These are phyloP conservation scores for Rhododendron griersonianum DNA, from an alignment of 148 eudicot species.

Conservation along the genomic window DNA sequence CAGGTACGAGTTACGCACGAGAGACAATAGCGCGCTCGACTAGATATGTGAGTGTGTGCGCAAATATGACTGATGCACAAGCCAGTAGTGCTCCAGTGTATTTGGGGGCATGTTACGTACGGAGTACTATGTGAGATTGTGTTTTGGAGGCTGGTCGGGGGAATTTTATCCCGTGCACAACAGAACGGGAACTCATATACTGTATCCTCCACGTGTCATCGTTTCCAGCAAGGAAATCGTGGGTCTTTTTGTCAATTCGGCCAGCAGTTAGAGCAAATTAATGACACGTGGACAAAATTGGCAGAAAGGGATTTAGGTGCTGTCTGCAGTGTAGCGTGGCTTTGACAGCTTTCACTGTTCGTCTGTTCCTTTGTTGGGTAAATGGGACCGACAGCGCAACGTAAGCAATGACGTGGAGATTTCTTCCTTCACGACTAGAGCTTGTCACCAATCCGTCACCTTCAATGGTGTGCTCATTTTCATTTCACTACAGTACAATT, in stretches of 20 bases:
- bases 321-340: background rate
- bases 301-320: background rate
- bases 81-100: background rate
- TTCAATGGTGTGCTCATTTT: background rate
- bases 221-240: background rate
- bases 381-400: background rate
- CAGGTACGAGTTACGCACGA: background rate
- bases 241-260: background rate
- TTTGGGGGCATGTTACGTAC: background rate
- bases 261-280: background rate
- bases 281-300: background rate
- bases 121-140: background rate
- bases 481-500: background rate
- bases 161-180: background rate
- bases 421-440: background rate
- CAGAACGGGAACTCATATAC: background rate
- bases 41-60: too few species aligned
- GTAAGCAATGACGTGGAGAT: background rate
- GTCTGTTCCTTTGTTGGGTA: background rate
- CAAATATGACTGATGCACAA: too few species aligned
- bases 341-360: background rate
- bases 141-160: background rate
- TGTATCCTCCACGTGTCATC: background rate
- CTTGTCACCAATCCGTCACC: background rate
- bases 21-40: too few species aligned